Conservation (phyloP, 352 stramenopile species). For the Chrysophaeum taylorii region DNA sequence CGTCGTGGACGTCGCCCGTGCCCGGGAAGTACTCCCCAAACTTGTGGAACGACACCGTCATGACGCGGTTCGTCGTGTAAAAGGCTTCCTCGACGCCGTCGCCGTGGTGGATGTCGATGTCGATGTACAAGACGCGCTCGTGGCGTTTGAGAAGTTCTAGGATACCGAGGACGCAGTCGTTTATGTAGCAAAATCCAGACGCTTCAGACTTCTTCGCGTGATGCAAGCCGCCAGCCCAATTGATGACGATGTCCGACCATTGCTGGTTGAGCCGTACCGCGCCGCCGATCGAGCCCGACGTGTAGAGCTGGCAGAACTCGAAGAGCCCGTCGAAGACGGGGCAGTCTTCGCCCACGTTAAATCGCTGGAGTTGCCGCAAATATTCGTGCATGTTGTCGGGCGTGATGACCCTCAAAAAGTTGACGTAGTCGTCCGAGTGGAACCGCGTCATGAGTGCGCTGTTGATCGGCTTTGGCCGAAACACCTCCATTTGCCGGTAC, state of each 20-base stretch:
- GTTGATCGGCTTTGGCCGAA: conserved; percentile 83
- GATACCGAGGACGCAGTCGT: conserved; percentile 97
- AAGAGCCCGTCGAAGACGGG: conserved; percentile 98
- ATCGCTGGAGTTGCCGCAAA: conserved; percentile 21
- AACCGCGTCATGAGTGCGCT: conserved; percentile 95
- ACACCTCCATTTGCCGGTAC: conserved; percentile 98
- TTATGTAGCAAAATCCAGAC: conserved; percentile 98
- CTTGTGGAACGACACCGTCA: conserved; percentile 97
- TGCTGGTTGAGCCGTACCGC: conserved; percentile 89
- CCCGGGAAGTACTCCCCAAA: conserved; percentile 98
- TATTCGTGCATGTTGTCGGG: conserved; percentile 89
- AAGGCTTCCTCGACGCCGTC: conserved; percentile 99
- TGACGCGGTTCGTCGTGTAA: conserved; percentile 96
- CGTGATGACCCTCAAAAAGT: conserved; percentile 93
- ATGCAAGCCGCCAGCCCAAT: conserved; percentile 96
- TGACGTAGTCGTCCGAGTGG: conserved; percentile 99
- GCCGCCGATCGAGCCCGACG: conserved; percentile 85
- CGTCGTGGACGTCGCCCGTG: conserved; percentile 72
- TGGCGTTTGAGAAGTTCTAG: conserved; percentile 94
- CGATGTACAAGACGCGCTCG: conserved; percentile 95
- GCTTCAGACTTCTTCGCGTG: conserved; percentile 97
- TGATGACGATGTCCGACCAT: conserved; percentile 92
- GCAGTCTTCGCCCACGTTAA: conserved; percentile 99
- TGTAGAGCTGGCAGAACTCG: conserved; percentile 97
- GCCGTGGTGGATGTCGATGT: conserved; percentile 99